Evolutionary conservation across 2,329 filamentous ascomycete genomes (phyloP).

Genomic region (Venturiaceae sp.): DNA sequence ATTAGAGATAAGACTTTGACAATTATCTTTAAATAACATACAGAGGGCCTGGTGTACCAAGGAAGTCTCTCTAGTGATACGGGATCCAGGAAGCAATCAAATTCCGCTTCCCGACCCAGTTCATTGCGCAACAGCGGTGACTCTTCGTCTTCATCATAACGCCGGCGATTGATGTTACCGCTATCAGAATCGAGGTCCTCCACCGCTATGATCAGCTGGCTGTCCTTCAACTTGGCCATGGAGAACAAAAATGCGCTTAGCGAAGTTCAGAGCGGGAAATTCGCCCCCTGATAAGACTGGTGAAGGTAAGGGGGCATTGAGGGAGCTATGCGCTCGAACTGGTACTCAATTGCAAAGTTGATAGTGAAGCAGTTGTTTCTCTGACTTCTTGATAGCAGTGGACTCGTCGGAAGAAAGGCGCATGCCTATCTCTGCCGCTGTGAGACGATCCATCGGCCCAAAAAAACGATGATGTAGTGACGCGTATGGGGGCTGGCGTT

Average conservation of each 20-base stretch:
- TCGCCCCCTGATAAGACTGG: neutral
- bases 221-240: neutral
- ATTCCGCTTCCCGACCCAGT: neutral
- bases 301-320: neutral
- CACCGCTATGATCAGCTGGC: neutral
- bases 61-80: neutral
- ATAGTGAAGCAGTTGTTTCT: neutral
- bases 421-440: neutral
- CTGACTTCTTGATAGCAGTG: neutral
- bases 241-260: neutral
- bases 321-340: neutral
- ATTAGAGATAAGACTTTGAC: neutral
- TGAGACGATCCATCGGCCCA: neutral
- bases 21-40: neutral
- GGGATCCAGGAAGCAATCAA: neutral
- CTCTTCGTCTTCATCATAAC: neutral
- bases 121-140: neutral
- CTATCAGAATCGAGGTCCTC: neutral
- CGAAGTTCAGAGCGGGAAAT: neutral
- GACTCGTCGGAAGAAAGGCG: neutral
- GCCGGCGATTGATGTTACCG: neutral
- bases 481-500: no score
- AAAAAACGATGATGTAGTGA: neutral
- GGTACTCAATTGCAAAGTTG: neutral
- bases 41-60: constrained; percentile 9